A percentile compares a stretch with the other conserved stretches of the same genome.
These are phyloP conservation scores for Acarospora socialis DNA, from an alignment of 2,329 filamentous ascomycete species.

Conservation along the genomic window DNA sequence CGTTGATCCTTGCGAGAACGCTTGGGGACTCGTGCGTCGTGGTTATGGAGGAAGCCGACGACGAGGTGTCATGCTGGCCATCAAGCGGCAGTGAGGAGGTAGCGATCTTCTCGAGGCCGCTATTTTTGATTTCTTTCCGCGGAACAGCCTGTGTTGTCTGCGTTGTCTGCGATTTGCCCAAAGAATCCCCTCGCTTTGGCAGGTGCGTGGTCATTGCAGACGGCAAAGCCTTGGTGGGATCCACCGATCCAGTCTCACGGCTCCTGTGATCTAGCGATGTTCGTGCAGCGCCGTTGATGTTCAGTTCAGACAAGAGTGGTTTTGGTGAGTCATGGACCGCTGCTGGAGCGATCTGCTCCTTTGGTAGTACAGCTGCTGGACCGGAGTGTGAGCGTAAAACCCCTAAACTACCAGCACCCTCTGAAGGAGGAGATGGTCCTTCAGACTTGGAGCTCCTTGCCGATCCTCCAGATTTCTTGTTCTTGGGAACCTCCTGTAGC, in stretches of 20 bases:
- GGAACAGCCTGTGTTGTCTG: slow-evolving; percentile 39
- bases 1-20: slow-evolving; percentile 14
- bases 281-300: slow-evolving; percentile 30
- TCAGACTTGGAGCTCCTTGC: slow-evolving; percentile 32
- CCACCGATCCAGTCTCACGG: slow-evolving; percentile 38
- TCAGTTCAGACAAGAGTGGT: slow-evolving; percentile 7
- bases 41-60: slow-evolving; percentile 11
- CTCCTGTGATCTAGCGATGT: slow-evolving; percentile 46
- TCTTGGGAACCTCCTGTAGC: slow-evolving; percentile 66
- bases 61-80: slow-evolving; percentile 17
- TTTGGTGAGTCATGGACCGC: background rate
- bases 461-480: slow-evolving; percentile 37
- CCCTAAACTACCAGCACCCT: too few species aligned
- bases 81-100: slow-evolving; percentile 29
- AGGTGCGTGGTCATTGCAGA: slow-evolving; percentile 19
- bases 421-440: slow-evolving; percentile 25
- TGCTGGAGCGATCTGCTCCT: slow-evolving; percentile 8
- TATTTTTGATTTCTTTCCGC: slow-evolving; percentile 46
- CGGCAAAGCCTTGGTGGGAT: slow-evolving; percentile 23
- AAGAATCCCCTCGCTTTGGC: slow-evolving; percentile 47
- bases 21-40: slow-evolving; percentile 5
- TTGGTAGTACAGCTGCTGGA: slow-evolving; percentile 14
- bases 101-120: slow-evolving; percentile 18
- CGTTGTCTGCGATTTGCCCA: slow-evolving; percentile 30
- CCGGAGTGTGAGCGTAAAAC: slow-evolving; percentile 12